Evolutionary conservation across 2,329 filamentous ascomycete genomes (phyloP), one percentile per base, ranked within the genome.

Genomic region (Beauveria asiatica): DNA sequence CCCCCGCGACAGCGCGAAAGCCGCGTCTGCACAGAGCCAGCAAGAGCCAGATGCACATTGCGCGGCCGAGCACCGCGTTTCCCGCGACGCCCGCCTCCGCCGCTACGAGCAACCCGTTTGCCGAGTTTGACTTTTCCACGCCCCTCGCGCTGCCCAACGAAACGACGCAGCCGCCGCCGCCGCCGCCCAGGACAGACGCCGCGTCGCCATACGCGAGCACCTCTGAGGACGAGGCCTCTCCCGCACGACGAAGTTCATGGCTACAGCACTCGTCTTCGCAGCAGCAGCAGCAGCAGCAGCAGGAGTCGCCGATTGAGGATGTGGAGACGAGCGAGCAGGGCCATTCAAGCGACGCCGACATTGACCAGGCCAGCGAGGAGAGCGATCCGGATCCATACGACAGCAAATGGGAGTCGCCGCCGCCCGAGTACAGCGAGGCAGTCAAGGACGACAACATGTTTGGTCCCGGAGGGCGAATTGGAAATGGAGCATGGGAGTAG

Each of bases 21-120:
- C 70, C 76, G 27, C 76, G 70, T 19, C 66, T 79, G 17, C 77
- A 78, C 61, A 71, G 74, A 19, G 70, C 73, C 19, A 72, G 75
- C n/a, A 73, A 73, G 62, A 74, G 74, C 23, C 71, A 76, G 30
- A 65, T 72, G 17, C 69, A 76, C 60, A 63, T 74, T 6, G 65
- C 68, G 8, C 65, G 67, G 17, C 65, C 64, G 27, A 62, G 61
- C 19, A 53, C 57, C 37, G 57, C 49, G 6, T 53, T 59, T 27
- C 49, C 42, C 23, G 45, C 53, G 1, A 64, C 62, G 2, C 52
- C 66, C 0, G 23, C 64, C 9, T 17, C 44, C 17, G 45, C 50
- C 2, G 61, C 61, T 3, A 63, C 66, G 11, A 37, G 27, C 45
- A 41, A 51, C 64, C 7, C 60, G 13, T 5, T 63, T 21, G 48